These are phyloP conservation scores for Phylloporus sp. DNA, from an alignment of 768 basidiomycete species.

Conservation along the genomic window DNA sequence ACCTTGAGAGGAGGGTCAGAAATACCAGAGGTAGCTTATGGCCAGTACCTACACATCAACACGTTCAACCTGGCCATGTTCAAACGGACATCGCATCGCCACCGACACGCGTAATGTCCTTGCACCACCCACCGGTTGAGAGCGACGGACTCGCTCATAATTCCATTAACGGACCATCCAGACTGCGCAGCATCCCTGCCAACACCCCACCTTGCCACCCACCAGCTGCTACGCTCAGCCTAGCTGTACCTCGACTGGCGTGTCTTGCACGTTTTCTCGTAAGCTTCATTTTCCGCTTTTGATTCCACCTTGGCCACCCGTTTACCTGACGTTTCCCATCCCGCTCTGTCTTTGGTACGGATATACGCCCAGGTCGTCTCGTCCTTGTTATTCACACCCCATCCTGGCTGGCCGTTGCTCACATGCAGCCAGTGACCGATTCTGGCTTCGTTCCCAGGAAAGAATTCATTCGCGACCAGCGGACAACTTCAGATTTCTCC, in stretches of 20 bases:
- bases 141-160: slow-evolving; percentile 3
- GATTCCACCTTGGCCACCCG: slow-evolving; percentile 30
- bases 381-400: slow-evolving; percentile 17
- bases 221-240: slow-evolving; percentile 10
- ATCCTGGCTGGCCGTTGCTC: slow-evolving; percentile 23
- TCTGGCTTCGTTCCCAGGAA: slow-evolving; percentile 61
- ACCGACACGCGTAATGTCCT: slow-evolving; percentile 17
- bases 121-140: slow-evolving; percentile 12
- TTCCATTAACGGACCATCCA: slow-evolving; percentile 5
- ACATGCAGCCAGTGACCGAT: slow-evolving; percentile 37
- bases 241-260: slow-evolving; percentile 17
- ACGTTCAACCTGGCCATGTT: slow-evolving; percentile 56
- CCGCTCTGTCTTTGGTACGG: slow-evolving; percentile 22
- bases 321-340: slow-evolving; percentile 38
- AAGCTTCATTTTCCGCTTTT: slow-evolving; percentile 29
- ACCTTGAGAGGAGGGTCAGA: slow-evolving; percentile 31
- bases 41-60: slow-evolving; percentile 64
- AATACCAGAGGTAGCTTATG: neutral
- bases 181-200: slow-evolving; percentile 11
- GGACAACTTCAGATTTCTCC: slow-evolving; percentile 55
- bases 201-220: slow-evolving; percentile 5
- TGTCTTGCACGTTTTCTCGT: slow-evolving; percentile 33
- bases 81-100: slow-evolving; percentile 16
- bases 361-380: slow-evolving; percentile 26
- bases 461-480: slow-evolving; percentile 65